A percentile compares a stretch with the other conserved stretches of the same genome.
phyloP scores from a whole-genome alignment of 441 rosid genomes.

The Hura crepitans region DNA sequence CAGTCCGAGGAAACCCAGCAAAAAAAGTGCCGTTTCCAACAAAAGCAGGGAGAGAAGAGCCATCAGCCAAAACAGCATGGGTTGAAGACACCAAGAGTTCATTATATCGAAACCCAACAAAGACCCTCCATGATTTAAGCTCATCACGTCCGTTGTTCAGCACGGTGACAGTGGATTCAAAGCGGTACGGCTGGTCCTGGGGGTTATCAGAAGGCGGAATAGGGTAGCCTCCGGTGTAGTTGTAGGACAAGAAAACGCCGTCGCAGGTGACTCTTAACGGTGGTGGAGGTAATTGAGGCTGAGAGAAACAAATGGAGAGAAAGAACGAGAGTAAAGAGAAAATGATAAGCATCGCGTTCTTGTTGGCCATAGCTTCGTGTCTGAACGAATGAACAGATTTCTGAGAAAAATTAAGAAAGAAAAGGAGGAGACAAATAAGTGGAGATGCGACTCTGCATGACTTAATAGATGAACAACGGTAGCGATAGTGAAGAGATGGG shows the following conservation, averaged over 20 bases:
- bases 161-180: conserved; percentile 65
- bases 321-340: conserved; percentile 20
- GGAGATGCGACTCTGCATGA: too few relatives aligned
- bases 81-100: conserved; percentile 65
- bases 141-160: conserved; percentile 65
- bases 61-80: conserved; percentile 62
- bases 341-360: background rate
- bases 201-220: conserved; percentile 57
- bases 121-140: conserved; percentile 72
- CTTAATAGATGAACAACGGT: too few relatives aligned
- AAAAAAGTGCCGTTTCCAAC: conserved; percentile 76
- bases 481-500: too few relatives aligned
- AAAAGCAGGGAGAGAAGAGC: conserved; percentile 47
- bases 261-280: conserved; percentile 53
- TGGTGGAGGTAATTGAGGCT: conserved; percentile 29
- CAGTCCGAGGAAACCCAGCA: conserved; percentile 61
- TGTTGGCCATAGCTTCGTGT: conserved; percentile 15
- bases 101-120: conserved; percentile 55
- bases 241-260: conserved; percentile 62
- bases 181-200: conserved; percentile 58
- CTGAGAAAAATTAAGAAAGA: background rate
- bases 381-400: background rate
- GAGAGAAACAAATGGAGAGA: conserved; percentile 28
- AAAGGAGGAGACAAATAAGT: background rate
- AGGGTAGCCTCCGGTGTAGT: conserved; percentile 43